phyloP scores from a whole-genome alignment of 2,329 filamentous ascomycete genomes.

The Nigrospora osmanthi region DNA sequence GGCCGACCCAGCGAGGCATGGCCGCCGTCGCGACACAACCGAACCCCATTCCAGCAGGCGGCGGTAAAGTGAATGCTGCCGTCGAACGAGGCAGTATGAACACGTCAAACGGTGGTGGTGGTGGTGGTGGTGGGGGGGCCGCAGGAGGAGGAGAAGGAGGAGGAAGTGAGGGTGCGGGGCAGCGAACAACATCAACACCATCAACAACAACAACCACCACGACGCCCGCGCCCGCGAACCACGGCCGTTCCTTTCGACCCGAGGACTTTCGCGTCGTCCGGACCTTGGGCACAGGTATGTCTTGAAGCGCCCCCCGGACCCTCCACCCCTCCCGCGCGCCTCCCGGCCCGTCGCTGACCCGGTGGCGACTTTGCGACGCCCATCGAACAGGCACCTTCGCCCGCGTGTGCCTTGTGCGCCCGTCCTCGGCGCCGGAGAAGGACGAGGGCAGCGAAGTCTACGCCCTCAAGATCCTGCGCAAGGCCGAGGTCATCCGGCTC shows the following conservation, averaged over 20 bases:
- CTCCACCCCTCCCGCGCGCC: no score
- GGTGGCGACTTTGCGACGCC: neutral
- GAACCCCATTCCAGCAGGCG: slow-evolving; percentile 5
- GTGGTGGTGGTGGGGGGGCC: slow-evolving; percentile 6
- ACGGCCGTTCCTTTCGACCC: slow-evolving; percentile 20
- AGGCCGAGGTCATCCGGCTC: slow-evolving; percentile 64
- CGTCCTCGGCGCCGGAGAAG: slow-evolving; percentile 42
- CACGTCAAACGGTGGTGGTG: slow-evolving; percentile 2
- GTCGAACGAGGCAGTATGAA: slow-evolving; percentile 2
- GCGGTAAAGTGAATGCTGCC: slow-evolving; percentile 1
- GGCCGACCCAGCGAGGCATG: slow-evolving; percentile 1
- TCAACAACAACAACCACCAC: slow-evolving; percentile 21
- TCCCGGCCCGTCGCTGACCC: no score
- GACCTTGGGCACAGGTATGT: slow-evolving; percentile 66
- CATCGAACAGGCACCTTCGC: slow-evolving; percentile 62
- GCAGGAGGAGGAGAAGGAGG: neutral
- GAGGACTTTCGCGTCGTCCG: slow-evolving; percentile 66
- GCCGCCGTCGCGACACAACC: slow-evolving; percentile 10
- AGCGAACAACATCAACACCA: slow-evolving; percentile 8
- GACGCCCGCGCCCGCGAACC: slow-evolving; percentile 17
- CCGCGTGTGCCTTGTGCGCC: slow-evolving; percentile 69
- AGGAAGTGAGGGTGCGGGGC: neutral
- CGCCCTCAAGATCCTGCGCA: slow-evolving; percentile 72
- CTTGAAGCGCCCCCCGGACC: neutral
- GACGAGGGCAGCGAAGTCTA: slow-evolving; percentile 60